These are phyloP conservation scores for Tetradesmus obliquus DNA, from an alignment of 139 green algal genomes.

Conservation along the genomic window DNA sequence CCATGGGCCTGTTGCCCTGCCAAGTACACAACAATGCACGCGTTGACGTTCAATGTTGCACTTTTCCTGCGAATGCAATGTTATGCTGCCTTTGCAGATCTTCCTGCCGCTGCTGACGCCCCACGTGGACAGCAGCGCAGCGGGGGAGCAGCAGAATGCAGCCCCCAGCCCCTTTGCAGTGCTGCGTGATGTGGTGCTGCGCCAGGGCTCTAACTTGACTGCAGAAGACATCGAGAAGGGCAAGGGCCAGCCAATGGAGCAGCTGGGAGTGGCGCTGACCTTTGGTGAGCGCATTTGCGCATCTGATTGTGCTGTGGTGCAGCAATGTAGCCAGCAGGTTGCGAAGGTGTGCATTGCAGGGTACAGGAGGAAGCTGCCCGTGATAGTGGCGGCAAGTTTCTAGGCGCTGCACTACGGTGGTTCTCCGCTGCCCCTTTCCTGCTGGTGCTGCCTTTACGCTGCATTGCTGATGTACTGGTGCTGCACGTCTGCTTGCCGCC, in stretches of 20 bases:
- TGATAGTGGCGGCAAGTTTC: no score
- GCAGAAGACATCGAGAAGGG: conserved; percentile 27
- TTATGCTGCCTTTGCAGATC: conserved; percentile 36
- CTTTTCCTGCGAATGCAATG: not conserved
- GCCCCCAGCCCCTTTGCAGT: not conserved
- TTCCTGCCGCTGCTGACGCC: conserved; percentile 56
- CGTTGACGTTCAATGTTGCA: not conserved
- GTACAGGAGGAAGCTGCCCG: no score
- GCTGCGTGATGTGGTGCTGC: conserved; percentile 23
- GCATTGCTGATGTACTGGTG: not conserved
- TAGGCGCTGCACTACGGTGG: no score
- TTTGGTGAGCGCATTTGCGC: conserved; percentile 17
- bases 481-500: not conserved
- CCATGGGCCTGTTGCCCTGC: no score
- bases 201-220: conserved; percentile 21
- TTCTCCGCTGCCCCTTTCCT: not conserved
- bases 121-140: conserved; percentile 31
- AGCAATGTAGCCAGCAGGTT: not conserved
- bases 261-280: conserved; percentile 68
- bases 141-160: not conserved
- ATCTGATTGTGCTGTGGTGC: not conserved
- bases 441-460: not conserved
- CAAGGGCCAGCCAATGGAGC: conserved; percentile 57
- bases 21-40: no score
- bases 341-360: no score